Base-by-base conservation (phyloP, 176 grass and related monocot genomes). In the Carex kokanica region DNA sequence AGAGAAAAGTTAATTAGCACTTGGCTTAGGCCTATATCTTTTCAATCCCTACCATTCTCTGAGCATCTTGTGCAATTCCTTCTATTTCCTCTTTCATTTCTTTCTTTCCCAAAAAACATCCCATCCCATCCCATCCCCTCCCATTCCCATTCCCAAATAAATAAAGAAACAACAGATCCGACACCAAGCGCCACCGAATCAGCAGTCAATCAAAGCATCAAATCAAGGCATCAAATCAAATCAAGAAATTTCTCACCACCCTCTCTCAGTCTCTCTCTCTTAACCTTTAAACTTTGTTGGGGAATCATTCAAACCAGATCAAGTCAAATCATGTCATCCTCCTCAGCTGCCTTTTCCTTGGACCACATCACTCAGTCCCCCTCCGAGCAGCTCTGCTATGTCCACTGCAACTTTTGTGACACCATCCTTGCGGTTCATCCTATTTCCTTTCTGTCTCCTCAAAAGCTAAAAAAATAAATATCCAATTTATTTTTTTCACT, bases 301-400 rank as follows among this genome's bases (percentile, higher is more conserved):
- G 9, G 36, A 82, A 82, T 66, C 79, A 82, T 61, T 82, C 72
- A 74, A 80, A 87, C 83, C 85, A 80, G 18, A 87, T 89, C 90
- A 92, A 83, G 88, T 94, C 88, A 75, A 83, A 63, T 86, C 90
- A 77, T 36, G 70, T 90, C 90, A 66, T 85, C 90, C 77, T 92
- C 96, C 75, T 81, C 96, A 78, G 86, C 88, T 83, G 83, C 78
- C 80, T 92, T 95, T 94, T 88, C 87, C 43, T 18, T 89, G 63
- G 93, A 95, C 81, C 88, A 93, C 82, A 81, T 91, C 88, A 45
- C 82, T 20, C 87, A 57, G 61, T 78, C 81, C 38, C 69, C 86
- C 13, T 80, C 89, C 83, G 97, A 99, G 97, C 97, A 95, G 78
- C 91, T 99, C 88, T 99, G 97, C 97, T 99, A 96, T 91, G 97